Evolutionary conservation across 345 rosid species (phyloP), one percentile per base, ranked within the genome.

Genomic region (Stellera chamaejasme): DNA sequence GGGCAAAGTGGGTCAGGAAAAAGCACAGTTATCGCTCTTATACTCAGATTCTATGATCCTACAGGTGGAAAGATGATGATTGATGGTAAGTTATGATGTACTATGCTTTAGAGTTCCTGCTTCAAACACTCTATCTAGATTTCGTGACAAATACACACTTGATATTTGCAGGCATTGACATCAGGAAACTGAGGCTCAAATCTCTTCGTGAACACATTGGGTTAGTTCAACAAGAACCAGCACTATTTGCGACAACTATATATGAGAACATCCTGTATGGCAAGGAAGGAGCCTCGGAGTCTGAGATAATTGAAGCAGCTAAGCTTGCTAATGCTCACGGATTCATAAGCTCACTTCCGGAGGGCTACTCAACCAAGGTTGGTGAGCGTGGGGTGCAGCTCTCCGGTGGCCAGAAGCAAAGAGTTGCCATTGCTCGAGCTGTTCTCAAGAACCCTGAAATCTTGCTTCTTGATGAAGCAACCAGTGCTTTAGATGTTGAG

Each of bases 1-100:
- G 97, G 99, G 47, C 97, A 90, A 55, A 93, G 97, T 62, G 99
- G 99, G 0, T 93, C 96, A 0, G 99, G 99, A 5, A 93, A 93
- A 82, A 89, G 95, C 71, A 78, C 97, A 0, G 92, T 93, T 54
- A 75, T 94, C 61, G 63, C 95, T 27, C 92, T 94, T 49, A 77
- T 90, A 44, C 96, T 90, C 43, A 84, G 96, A 50, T 94, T 90
- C 73, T 94, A 94, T 44, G 97, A 90, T 52, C 97, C 99, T 26
- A 76, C 69, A 7, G 74, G 77, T 0, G 99, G 99, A 44, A 85
- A 72, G 56, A 96, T 93, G 50, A 69, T 80, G 88, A 75, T 93
- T 63, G 96, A 93, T 27, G 97, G 96, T 93, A 54, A 79, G 87
- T 65, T 50, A 32, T 32, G 13, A 5, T 47, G 48, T 14, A 3